phyloP scores from a whole-genome alignment of 2,329 filamentous ascomycete genomes.

The Fusarium cicatricum region DNA sequence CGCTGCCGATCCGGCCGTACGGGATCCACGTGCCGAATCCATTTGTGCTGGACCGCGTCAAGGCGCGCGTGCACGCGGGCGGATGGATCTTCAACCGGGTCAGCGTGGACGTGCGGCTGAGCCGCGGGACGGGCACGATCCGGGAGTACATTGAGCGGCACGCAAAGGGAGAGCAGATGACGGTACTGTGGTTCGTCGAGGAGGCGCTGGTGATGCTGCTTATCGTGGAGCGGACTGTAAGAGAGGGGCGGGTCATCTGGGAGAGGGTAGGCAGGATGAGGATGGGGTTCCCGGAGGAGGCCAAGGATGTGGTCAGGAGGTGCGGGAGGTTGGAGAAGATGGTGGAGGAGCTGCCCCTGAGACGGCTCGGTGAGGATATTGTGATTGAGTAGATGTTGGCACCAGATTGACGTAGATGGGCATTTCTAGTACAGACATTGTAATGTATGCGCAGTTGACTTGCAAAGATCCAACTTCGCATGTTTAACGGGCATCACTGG shows the following conservation, averaged over 20 bases:
- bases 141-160: constrained; percentile 47
- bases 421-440: too few relatives aligned
- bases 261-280: constrained; percentile 48
- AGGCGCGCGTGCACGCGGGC: constrained; percentile 43
- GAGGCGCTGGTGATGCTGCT: constrained; percentile 47
- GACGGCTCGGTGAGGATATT: constrained; percentile 45
- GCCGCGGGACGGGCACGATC: constrained; percentile 41
- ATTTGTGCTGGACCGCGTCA: constrained; percentile 46
- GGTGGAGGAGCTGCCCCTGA: constrained; percentile 45
- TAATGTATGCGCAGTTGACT: too few relatives aligned
- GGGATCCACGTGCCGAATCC: constrained; percentile 46
- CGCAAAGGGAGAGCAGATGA: constrained; percentile 48
- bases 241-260: constrained; percentile 37
- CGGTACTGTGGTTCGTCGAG: constrained; percentile 48
- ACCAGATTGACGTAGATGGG: too few relatives aligned
- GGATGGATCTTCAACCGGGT: constrained; percentile 49
- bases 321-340: constrained; percentile 45
- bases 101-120: constrained; percentile 46
- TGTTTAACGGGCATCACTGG: too few relatives aligned
- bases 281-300: constrained; percentile 47
- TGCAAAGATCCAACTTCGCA: too few relatives aligned
- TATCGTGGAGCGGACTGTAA: constrained; percentile 42
- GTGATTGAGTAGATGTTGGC: constrained; percentile 42
- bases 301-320: constrained; percentile 44
- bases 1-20: constrained; percentile 40